A percentile compares a stretch with the other conserved stretches of the same genome.
Conservation (phyloP, 1,139 yeast genomes). For the Blastobotrys raffinosifermentans region DNA sequence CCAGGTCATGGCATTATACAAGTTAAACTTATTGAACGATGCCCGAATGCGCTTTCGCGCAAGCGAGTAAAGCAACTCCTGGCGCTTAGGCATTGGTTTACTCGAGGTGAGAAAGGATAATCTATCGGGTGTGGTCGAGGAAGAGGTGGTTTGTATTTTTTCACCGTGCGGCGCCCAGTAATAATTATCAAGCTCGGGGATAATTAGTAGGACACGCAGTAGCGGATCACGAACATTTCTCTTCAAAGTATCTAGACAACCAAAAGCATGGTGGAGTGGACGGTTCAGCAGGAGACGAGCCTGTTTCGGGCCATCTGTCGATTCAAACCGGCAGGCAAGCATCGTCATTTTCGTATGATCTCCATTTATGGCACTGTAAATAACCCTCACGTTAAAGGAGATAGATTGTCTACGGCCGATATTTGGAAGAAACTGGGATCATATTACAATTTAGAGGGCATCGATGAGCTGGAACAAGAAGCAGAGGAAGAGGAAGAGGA, state of each 20-base stretch:
- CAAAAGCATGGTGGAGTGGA: constrained; percentile 36
- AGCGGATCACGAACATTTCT: too few relatives aligned
- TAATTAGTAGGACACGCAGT: too few relatives aligned
- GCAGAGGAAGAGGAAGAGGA: constrained; percentile 12
- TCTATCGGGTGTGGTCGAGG: too few relatives aligned
- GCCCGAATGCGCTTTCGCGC: constrained; percentile 59
- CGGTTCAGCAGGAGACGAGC: constrained; percentile 57
- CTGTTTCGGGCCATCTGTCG: constrained; percentile 63
- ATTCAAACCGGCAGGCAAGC: constrained; percentile 58
- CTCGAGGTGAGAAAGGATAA: too few relatives aligned
- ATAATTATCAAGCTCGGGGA: too few relatives aligned
- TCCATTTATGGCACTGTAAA: constrained; percentile 51
- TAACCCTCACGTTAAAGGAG: constrained; percentile 25
- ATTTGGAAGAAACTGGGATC: constrained; percentile 53
- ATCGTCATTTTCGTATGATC: constrained; percentile 56
- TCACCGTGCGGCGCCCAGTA: too few relatives aligned
- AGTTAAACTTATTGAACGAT: constrained; percentile 86
- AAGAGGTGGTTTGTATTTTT: too few relatives aligned
- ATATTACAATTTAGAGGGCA: constrained; percentile 50
- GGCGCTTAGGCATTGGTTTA: constrained; percentile 22
- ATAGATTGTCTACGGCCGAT: constrained; percentile 40
- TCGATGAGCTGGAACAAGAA: constrained; percentile 47
- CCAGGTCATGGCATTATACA: constrained; percentile 64
- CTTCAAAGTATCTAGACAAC: too few relatives aligned
- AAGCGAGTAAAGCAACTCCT: constrained; percentile 23